Percentiles rank a stretch among this genome's conserved stretches.
phyloP scores from a whole-genome alignment of 192 early-diverging fungal species.

The Linnemannia elongata region DNA sequence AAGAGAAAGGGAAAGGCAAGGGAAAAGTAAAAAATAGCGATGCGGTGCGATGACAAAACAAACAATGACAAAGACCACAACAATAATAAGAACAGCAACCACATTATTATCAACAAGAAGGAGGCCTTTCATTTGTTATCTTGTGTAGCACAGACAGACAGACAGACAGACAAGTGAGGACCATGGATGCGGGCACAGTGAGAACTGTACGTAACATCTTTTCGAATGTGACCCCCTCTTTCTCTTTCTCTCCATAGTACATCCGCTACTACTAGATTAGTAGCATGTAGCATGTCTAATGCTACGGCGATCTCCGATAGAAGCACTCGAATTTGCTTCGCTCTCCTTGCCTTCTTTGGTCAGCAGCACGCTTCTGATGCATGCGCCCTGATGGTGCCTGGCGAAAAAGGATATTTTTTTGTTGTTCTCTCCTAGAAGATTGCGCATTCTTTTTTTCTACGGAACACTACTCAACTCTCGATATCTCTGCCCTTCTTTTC shows the following conservation, averaged over 20 bases:
- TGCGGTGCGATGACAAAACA: too few species aligned
- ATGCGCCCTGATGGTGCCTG: not conserved
- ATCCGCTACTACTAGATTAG: too few species aligned
- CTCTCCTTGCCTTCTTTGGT: slow-evolving; percentile 1
- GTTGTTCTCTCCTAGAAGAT: not conserved
- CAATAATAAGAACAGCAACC: not conserved
- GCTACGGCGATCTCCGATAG: not conserved
- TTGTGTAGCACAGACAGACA: not conserved
- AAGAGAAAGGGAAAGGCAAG: too few species aligned
- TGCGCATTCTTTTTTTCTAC: not conserved
- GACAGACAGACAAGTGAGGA: too few species aligned
- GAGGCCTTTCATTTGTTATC: not conserved
- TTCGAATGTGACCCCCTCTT: not conserved
- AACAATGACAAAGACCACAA: too few species aligned
- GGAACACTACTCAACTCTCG: not conserved
- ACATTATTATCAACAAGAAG: not conserved
- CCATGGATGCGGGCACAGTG: too few species aligned
- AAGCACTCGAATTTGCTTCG: not conserved
- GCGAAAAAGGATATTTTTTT: slow-evolving; percentile 6
- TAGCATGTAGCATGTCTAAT: not conserved
- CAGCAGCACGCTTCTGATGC: not conserved
- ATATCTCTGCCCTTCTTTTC: not conserved
- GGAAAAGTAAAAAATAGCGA: too few species aligned
- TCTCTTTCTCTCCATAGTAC: not conserved
- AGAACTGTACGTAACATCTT: too few species aligned